Base-by-base conservation (phyloP, 345 rosid species). In the Brassica carinata region DNA sequence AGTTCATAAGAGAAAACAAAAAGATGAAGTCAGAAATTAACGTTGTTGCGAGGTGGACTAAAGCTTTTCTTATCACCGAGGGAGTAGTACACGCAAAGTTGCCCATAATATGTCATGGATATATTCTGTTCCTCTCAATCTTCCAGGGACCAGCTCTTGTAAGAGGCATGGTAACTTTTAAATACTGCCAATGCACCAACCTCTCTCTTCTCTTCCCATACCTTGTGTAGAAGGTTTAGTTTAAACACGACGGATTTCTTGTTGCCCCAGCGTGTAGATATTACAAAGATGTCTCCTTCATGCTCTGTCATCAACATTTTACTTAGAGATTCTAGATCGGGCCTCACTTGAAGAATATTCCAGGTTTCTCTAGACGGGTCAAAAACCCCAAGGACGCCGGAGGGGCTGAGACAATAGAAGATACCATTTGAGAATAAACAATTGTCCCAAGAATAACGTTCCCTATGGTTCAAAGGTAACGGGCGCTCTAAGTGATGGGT, bases 171-270 rank as follows among this genome's bases (percentile, higher is more conserved):
- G 40, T 34, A 6, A 48, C 57, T 14, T 48, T 5, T 26, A 57
- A 57, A 18, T 57, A 57, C 62, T 17, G 64, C 5, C 53, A 34
- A 72, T 18, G 67, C 67, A 18, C 75, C 75, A 58, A 72, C 11
- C 5, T 33, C 75, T 34, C 67, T 72, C 19, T 59, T 72, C 34
- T 58, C 67, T 72, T 72, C 67, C 67, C 67, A 72, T 19, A 19
- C 23, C 2, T 34, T 58, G 18, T 2, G 7, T 2, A 34, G 14
- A 3, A 58, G 2, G 55, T 72, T 72, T 7, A 58, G 34, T 18
- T 58, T 72, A 72, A 34, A 57, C 67, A 72, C 19, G 2, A 53
- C 0, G 0, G 14, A 31, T 10, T 5, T 69, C 0, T n/a, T 70
- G 64, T 55, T 6, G 48, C 1, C 51, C 51, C 51, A 0, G 15